These are phyloP conservation scores for Seiridium unicorne DNA, from an alignment of 2,329 filamentous ascomycete genomes.

Conservation along the genomic window DNA sequence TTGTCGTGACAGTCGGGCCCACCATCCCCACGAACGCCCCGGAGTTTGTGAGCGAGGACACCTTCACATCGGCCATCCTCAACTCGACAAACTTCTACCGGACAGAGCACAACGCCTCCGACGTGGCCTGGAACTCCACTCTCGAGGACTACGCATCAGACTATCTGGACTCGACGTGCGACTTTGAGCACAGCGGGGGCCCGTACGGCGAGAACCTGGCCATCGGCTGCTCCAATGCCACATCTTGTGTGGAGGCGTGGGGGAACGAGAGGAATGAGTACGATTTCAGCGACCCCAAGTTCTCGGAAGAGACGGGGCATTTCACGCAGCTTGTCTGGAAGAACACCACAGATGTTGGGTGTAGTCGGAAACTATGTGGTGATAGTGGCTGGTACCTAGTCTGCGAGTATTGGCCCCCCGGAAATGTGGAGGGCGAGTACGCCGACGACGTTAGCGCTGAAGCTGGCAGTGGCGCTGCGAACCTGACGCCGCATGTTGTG, in stretches of 20 bases:
- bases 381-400: slow-evolving; percentile 62
- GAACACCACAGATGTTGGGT: slow-evolving; percentile 59
- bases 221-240: slow-evolving; percentile 60
- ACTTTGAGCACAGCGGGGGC: slow-evolving; percentile 56
- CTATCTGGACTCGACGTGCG: slow-evolving; percentile 45
- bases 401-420: slow-evolving; percentile 68
- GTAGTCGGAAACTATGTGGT: slow-evolving; percentile 41
- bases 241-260: slow-evolving; percentile 63
- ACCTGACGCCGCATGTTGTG: background rate
- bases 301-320: slow-evolving; percentile 61
- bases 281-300: slow-evolving; percentile 55
- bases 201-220: slow-evolving; percentile 76
- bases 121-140: slow-evolving; percentile 64
- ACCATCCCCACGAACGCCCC: slow-evolving; percentile 22
- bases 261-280: slow-evolving; percentile 59
- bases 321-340: slow-evolving; percentile 76
- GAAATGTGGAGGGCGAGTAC: slow-evolving; percentile 59
- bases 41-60: slow-evolving; percentile 29
- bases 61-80: slow-evolving; percentile 56
- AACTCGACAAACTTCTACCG: slow-evolving; percentile 68
- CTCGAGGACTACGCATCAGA: slow-evolving; percentile 50
- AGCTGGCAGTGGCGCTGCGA: slow-evolving; percentile 5
- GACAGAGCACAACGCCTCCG: slow-evolving; percentile 56
- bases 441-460: slow-evolving; percentile 40
- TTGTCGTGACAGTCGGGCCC: slow-evolving; percentile 21